Base-by-base conservation (phyloP, 2,329 filamentous ascomycete genomes). In the Pseudopyrenochaeta lycopersici region DNA sequence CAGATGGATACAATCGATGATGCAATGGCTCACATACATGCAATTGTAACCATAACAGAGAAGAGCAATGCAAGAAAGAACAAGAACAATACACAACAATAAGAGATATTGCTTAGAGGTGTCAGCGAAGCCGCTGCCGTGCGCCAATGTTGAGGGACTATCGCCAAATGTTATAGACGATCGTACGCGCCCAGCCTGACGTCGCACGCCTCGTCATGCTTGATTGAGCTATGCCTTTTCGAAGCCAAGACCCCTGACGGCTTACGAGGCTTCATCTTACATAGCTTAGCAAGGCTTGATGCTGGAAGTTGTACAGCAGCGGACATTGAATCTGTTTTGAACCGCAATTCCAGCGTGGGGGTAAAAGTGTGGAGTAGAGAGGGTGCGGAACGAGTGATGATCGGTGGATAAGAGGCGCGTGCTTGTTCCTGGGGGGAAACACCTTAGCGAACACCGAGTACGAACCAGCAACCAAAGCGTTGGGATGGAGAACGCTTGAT, bases 141-240 rank as follows among this genome's bases (percentile, higher is more conserved):
- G 49, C 49, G 35, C 46, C 30, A 27, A 49, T 49, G 47, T 52
- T 38, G 39, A 15, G 49, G 23, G 49, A 18, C 46, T 39, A 27
- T 32, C 42, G 6, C 17, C 21, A 46, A 30, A 46, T 36, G 49
- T 43, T 42, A 52, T 35, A 21, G 35, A 20, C 36, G 49, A 45
- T 48, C 53, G 35, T 44, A 48, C 35, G 40, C 49, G 49, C 49
- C 45, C 29, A 44, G 41, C 20, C 41, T 21, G 32, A 33, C 41
- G 41, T 44, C 27, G 41, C 18, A 27, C 21, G 29, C 41, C n/a
- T 44, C 41, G 41, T 44, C 41, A 44, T 44, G 15, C 27, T n/a
- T 31, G 3, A 18, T 20, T 4, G 9, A 44, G 41, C 41, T 44
- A 33, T 30, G 15, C 29, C 41, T 2, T 12, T 29, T 33, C 18